Conservation (phyloP, 2,329 filamentous ascomycete genomes). For the Lasiodiplodia sp. region DNA sequence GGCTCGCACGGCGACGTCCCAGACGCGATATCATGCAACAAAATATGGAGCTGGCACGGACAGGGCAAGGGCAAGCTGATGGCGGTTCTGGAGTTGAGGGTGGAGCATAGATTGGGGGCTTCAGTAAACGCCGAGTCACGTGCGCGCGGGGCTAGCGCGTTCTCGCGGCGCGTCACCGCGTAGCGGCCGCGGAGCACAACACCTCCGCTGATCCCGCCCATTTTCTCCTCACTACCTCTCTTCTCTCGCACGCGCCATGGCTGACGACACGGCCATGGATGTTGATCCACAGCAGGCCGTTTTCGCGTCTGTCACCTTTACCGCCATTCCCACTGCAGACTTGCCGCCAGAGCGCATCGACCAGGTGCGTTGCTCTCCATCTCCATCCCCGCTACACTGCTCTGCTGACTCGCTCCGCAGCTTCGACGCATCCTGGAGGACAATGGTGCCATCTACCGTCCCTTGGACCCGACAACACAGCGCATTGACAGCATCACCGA, state of each 20-base stretch:
- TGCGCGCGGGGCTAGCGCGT: conserved; percentile 14
- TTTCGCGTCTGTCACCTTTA: conserved; percentile 51
- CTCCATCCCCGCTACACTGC: neutral
- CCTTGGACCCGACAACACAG: conserved; percentile 48
- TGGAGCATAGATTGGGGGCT: neutral
- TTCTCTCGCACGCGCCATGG: conserved; percentile 2
- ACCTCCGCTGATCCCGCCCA: neutral
- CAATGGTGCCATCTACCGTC: conserved; percentile 57
- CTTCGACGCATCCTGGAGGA: conserved; percentile 54
- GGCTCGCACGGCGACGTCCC: too few relatives aligned
- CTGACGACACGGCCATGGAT: conserved; percentile 19
- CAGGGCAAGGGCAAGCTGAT: neutral
- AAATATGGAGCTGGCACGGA: neutral
- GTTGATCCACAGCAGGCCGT: conserved; percentile 38
- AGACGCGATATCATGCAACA: too few relatives aligned
- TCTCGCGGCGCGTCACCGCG: conserved; percentile 14
- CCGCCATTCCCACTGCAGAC: conserved; percentile 51
- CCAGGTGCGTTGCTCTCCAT: conserved; percentile 36
- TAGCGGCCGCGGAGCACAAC: conserved; percentile 5
- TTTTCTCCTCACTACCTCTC: neutral
- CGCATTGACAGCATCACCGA: conserved; percentile 51
- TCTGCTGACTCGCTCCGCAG: conserved; percentile 45
- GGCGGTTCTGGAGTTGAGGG: neutral
- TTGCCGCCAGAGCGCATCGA: conserved; percentile 40
- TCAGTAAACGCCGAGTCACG: neutral